Conservation (phyloP, 805 yeast species). For the Candida sphagnicola region DNA sequence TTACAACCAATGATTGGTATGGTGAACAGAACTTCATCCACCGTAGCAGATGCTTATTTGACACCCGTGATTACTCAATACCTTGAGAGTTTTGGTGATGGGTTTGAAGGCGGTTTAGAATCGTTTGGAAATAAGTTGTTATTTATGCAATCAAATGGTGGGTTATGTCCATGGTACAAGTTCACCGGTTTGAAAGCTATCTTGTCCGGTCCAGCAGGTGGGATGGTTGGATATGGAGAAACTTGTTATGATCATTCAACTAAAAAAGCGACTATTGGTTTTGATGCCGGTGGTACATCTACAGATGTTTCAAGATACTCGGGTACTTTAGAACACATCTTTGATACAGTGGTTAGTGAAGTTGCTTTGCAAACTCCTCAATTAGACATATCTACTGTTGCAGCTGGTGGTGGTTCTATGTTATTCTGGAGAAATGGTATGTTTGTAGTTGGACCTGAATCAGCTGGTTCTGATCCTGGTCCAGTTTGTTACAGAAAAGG, state of each 20-base stretch:
- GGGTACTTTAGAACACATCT: conserved; percentile 39
- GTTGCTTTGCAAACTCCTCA: conserved; percentile 44
- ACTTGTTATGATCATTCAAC: conserved; percentile 57
- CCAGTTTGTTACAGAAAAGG: conserved; percentile 39
- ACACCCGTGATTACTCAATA: conserved; percentile 36
- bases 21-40: conserved; percentile 38
- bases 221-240: conserved; percentile 88
- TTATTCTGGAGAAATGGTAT: conserved; percentile 34
- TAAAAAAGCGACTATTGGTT: conserved; percentile 33
- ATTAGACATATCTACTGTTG: conserved; percentile 41
- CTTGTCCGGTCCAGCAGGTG: conserved; percentile 96
- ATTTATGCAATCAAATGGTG: conserved; percentile 97
- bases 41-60: conserved; percentile 43
- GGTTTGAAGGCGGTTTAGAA: conserved; percentile 38
- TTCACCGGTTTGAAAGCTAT: conserved; percentile 89
- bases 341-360: conserved; percentile 42
- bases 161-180: conserved; percentile 75
- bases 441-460: conserved; percentile 38
- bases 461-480: conserved; percentile 40
- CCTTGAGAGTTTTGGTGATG: conserved; percentile 32
- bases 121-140: conserved; percentile 53
- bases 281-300: conserved; percentile 44
- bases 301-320: conserved; percentile 43
- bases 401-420: conserved; percentile 46
- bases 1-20: conserved; percentile 43